Conservation (phyloP, 2,329 filamentous ascomycete species). For the Hymenoscyphus infarciens region DNA sequence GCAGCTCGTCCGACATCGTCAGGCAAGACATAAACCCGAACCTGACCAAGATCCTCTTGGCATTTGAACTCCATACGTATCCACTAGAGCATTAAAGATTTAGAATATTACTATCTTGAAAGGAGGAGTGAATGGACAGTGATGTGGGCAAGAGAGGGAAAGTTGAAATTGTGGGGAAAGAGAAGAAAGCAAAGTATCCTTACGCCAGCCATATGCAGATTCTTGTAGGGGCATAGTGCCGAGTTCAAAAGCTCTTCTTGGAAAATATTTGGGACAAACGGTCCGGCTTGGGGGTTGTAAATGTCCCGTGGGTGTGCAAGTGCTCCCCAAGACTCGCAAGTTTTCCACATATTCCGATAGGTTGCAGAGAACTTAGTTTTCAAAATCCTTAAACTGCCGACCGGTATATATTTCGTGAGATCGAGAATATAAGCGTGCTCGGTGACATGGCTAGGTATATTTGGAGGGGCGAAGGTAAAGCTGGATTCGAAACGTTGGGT, state of each 20-base stretch:
- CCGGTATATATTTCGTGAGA: slow-evolving; percentile 30
- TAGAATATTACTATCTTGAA: neutral
- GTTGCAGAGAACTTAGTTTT: slow-evolving; percentile 14
- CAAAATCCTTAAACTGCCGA: slow-evolving; percentile 26
- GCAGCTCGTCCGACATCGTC: slow-evolving; percentile 57
- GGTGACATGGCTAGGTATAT: neutral
- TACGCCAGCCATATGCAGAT: slow-evolving; percentile 17
- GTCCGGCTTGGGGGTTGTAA: slow-evolving; percentile 8
- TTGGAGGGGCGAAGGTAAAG: slow-evolving; percentile 10
- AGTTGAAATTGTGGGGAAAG: neutral
- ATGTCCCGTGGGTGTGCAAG: slow-evolving; percentile 22
- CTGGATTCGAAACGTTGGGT: slow-evolving; percentile 5
- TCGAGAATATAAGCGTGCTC: slow-evolving; percentile 18
- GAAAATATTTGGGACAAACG: slow-evolving; percentile 17
- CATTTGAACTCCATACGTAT: slow-evolving; percentile 32
- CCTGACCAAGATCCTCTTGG: slow-evolving; percentile 25
- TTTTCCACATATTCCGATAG: slow-evolving; percentile 12
- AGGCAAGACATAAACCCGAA: slow-evolving; percentile 61
- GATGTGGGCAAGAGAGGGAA: neutral
- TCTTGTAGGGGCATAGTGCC: slow-evolving; percentile 16
- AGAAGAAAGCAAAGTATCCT: neutral
- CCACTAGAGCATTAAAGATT: slow-evolving; percentile 17
- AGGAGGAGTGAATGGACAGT: neutral
- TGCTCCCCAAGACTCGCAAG: slow-evolving; percentile 21
- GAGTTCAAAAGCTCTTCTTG: slow-evolving; percentile 24